Evolutionary conservation across 345 rosid species (phyloP).

Genomic region (Stellera chamaejasme): DNA sequence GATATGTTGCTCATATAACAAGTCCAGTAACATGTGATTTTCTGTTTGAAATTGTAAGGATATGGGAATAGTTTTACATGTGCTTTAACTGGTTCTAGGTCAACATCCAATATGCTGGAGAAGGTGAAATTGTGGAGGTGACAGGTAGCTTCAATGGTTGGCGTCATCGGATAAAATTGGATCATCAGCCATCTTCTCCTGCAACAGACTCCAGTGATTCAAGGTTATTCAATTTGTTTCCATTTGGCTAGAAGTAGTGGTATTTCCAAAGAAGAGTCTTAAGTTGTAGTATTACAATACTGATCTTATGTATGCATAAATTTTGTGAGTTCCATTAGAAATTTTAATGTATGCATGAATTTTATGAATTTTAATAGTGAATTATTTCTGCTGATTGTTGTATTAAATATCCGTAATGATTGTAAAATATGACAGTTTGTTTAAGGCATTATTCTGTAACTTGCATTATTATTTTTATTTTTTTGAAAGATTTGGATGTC

Average conservation of each 20-base stretch:
- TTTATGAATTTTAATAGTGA: too few relatives aligned
- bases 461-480: background rate
- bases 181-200: conserved; percentile 45
- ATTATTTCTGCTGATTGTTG: too few relatives aligned
- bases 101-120: conserved; percentile 60
- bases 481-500: background rate
- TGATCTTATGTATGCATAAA: background rate
- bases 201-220: conserved; percentile 24
- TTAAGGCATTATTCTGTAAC: background rate
- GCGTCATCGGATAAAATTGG: conserved; percentile 76
- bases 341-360: too few relatives aligned
- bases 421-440: too few relatives aligned
- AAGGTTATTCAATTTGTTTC: conserved; percentile 26
- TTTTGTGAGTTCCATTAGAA: too few relatives aligned
- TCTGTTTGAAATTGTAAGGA: too few relatives aligned
- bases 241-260: background rate
- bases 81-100: conserved; percentile 30
- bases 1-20: too few relatives aligned
- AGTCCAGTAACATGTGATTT: too few relatives aligned
- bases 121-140: conserved; percentile 82
- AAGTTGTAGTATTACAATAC: too few relatives aligned
- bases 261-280: too few relatives aligned
- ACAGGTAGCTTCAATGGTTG: conserved; percentile 96
- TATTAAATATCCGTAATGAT: too few relatives aligned
- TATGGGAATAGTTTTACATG: too few relatives aligned